A percentile compares a stretch with the other conserved stretches of the same genome.
Conservation (phyloP, 306 rosid genomes). For the Astragalus membranaceus region DNA sequence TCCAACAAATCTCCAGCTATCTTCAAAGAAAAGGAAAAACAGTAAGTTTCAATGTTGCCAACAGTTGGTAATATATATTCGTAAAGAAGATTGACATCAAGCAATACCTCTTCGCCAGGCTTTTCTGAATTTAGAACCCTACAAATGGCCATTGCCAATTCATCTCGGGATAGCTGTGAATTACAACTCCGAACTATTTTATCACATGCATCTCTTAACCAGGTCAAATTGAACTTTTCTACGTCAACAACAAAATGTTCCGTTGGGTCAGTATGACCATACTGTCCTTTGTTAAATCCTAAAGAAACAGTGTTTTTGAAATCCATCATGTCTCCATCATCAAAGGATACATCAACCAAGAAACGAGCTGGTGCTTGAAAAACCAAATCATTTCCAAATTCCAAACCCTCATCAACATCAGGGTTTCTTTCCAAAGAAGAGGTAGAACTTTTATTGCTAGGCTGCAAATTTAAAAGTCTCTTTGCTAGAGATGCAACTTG, state of each 20-base stretch:
- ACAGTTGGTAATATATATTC: background rate
- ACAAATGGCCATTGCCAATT: slow-evolving; percentile 88
- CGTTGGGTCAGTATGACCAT: slow-evolving; percentile 13
- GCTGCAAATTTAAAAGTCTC: slow-evolving; percentile 54
- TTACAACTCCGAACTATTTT: slow-evolving; percentile 41
- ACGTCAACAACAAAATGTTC: slow-evolving; percentile 31
- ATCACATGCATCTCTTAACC: slow-evolving; percentile 85
- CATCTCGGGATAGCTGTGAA: slow-evolving; percentile 62
- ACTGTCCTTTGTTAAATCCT: slow-evolving; percentile 36
- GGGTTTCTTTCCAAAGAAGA: slow-evolving; percentile 23
- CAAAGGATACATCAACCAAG: slow-evolving; percentile 67
- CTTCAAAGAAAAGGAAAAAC: slow-evolving; percentile 35
- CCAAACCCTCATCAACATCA: slow-evolving; percentile 34
- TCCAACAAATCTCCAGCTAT: slow-evolving; percentile 91
- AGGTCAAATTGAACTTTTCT: slow-evolving; percentile 55
- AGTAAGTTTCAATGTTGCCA: slow-evolving; percentile 2
- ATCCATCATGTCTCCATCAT: slow-evolving; percentile 54
- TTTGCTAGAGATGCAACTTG: slow-evolving; percentile 63
- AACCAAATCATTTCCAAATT: slow-evolving; percentile 81
- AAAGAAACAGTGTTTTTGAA: slow-evolving; percentile 37
- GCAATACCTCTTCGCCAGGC: slow-evolving; percentile 86
- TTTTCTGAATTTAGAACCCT: slow-evolving; percentile 87
- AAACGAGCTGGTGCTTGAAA: slow-evolving; percentile 80
- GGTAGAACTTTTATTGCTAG: slow-evolving; percentile 29
- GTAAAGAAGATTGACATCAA: slow-evolving; percentile 8